phyloP scores from a whole-genome alignment of 2,329 filamentous ascomycete species.

The Fusarium continuum region DNA sequence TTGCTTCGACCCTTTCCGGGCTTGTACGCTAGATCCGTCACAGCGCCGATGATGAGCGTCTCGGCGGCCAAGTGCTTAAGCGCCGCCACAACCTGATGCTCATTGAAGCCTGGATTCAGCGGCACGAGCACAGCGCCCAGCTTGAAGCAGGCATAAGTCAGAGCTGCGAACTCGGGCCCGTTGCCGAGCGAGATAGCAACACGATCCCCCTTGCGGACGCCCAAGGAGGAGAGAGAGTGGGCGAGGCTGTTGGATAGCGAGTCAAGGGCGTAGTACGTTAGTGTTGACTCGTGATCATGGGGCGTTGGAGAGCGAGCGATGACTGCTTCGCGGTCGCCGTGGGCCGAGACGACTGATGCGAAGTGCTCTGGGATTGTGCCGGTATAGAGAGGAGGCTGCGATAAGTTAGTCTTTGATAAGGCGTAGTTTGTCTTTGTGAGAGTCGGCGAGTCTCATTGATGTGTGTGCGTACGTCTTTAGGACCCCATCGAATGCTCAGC shows the following conservation, averaged over 20 bases:
- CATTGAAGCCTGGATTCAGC: slow-evolving; percentile 89
- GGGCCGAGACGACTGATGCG: slow-evolving; percentile 66
- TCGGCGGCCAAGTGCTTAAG: slow-evolving; percentile 77
- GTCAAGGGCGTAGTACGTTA: slow-evolving; percentile 83
- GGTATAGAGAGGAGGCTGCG: slow-evolving; percentile 70
- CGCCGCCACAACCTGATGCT: slow-evolving; percentile 78
- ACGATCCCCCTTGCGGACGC: slow-evolving; percentile 82
- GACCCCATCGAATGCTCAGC: slow-evolving; percentile 45
- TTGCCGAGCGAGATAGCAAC: slow-evolving; percentile 91
- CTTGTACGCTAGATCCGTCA: slow-evolving; percentile 82
- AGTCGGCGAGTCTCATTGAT: too few species aligned
- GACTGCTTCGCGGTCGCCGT: slow-evolving; percentile 71
- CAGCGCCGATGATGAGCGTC: slow-evolving; percentile 83
- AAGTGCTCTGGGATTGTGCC: slow-evolving; percentile 80
- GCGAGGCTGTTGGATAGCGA: slow-evolving; percentile 79
- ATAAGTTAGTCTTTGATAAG: slow-evolving; percentile 1
- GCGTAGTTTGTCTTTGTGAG: neutral
- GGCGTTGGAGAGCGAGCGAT: slow-evolving; percentile 58
- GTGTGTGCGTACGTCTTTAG: slow-evolving; percentile 42
- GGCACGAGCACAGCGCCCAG: slow-evolving; percentile 95
- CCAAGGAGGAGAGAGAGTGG: slow-evolving; percentile 71
- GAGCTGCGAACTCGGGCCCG: slow-evolving; percentile 80
- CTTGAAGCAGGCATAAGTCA: slow-evolving; percentile 93
- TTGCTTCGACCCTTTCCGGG: slow-evolving; percentile 65
- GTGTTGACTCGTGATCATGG: slow-evolving; percentile 65